A percentile compares a stretch with the other conserved stretches of the same genome.
phyloP scores from a whole-genome alignment of 441 rosid genomes.

The Aleurites moluccanus region DNA sequence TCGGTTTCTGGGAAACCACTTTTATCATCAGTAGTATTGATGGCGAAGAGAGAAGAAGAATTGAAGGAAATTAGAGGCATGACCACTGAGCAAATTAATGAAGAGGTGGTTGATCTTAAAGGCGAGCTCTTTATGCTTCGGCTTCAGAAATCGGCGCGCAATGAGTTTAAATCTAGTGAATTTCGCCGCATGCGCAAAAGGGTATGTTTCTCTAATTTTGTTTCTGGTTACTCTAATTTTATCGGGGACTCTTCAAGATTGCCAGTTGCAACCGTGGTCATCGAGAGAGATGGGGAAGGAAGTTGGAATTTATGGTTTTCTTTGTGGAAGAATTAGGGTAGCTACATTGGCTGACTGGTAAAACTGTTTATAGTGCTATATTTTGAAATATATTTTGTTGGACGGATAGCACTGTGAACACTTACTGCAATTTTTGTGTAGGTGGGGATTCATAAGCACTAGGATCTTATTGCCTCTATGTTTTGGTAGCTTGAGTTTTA shows the following conservation, averaged over 20 bases:
- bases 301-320: background rate
- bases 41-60: slow-evolving; percentile 85
- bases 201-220: slow-evolving; percentile 34
- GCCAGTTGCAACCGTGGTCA: too few relatives aligned
- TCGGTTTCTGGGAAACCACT: slow-evolving; percentile 29
- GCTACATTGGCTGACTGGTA: background rate
- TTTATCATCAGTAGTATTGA: slow-evolving; percentile 51
- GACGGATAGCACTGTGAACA: too few relatives aligned
- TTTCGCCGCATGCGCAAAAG: slow-evolving; percentile 84
- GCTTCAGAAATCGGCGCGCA: slow-evolving; percentile 72
- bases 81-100: slow-evolving; percentile 72
- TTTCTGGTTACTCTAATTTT: background rate
- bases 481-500: background rate
- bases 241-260: background rate
- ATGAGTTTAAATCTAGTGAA: slow-evolving; percentile 92
- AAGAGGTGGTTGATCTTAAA: slow-evolving; percentile 82
- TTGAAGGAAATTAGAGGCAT: slow-evolving; percentile 69
- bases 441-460: background rate
- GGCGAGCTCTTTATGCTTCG: slow-evolving; percentile 95
- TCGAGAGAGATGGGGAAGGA: background rate
- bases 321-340: background rate
- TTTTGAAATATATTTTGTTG: background rate
- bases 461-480: background rate
- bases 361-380: background rate
- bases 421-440: background rate